Evolutionary conservation across 345 rosid genomes (phyloP).

Genomic region (Microcos paniculata): DNA sequence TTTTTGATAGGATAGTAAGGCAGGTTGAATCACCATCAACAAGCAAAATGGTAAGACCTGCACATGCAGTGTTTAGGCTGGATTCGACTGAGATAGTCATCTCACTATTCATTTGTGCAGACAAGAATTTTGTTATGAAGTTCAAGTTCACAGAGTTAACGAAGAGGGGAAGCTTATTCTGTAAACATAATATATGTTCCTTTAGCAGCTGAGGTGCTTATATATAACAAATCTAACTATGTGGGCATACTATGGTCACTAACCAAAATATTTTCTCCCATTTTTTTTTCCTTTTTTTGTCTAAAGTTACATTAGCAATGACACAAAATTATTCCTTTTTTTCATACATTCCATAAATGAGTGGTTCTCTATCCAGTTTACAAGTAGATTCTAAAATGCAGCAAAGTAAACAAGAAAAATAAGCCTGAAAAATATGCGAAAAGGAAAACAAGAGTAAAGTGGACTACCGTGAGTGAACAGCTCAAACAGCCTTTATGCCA

Average conservation of each 20-base stretch:
- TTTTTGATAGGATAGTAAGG: slow-evolving; percentile 37
- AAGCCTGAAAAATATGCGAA: not conserved
- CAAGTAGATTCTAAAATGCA: too few species aligned
- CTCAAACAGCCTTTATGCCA: slow-evolving; percentile 1
- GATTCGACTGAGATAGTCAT: slow-evolving; percentile 22
- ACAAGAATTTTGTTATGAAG: not conserved
- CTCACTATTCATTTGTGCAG: slow-evolving; percentile 23
- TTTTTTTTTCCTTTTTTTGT: not conserved
- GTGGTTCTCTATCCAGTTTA: too few species aligned
- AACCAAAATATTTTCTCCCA: not conserved
- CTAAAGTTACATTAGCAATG: not conserved
- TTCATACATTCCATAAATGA: not conserved
- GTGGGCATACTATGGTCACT: not conserved
- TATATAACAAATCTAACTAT: not conserved
- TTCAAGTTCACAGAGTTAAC: not conserved
- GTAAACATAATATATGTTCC: not conserved
- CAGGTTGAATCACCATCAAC: slow-evolving; percentile 41
- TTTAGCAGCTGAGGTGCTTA: not conserved
- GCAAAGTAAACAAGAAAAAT: not conserved
- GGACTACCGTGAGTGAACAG: not conserved
- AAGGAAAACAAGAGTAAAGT: not conserved
- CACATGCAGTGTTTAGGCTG: not conserved
- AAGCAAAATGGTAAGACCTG: slow-evolving; percentile 32
- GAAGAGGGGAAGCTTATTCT: not conserved
- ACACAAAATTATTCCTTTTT: not conserved